Percentiles rank a stretch among this genome's conserved stretches.
Evolutionary conservation across 2,329 filamentous ascomycete genomes (phyloP).

Genomic region (Fusarium sp.): DNA sequence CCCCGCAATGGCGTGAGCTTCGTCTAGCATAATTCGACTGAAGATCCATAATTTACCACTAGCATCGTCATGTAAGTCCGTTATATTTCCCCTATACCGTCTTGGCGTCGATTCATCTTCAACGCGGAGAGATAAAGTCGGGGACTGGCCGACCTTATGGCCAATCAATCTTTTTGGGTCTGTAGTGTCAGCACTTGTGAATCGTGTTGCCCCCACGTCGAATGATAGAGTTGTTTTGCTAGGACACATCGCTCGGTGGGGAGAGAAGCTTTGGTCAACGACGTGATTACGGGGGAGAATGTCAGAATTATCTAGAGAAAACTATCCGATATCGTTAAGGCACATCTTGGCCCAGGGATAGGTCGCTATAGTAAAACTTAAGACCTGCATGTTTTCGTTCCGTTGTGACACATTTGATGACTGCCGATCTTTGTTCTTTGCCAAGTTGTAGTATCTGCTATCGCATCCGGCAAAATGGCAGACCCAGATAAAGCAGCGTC

Average conservation of each 20-base stretch:
- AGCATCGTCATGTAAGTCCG: neutral
- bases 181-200: neutral
- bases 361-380: neutral
- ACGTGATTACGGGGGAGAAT: neutral
- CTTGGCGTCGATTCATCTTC: neutral
- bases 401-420: no score
- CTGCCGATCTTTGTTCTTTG: no score
- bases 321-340: neutral
- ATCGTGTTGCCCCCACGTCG: neutral
- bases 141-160: neutral
- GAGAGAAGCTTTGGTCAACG: neutral
- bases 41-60: neutral
- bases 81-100: neutral
- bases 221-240: neutral
- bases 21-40: neutral
- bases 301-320: neutral
- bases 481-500: neutral
- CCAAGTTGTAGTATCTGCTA: no score
- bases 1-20: neutral
- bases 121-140: neutral
- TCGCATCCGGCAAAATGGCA: neutral
- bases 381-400: neutral
- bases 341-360: neutral
- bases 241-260: neutral
- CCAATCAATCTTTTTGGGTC: neutral